These are phyloP conservation scores for Akanthomyces dipterigenus DNA, from an alignment of 2,329 filamentous ascomycete genomes.

Conservation along the genomic window DNA sequence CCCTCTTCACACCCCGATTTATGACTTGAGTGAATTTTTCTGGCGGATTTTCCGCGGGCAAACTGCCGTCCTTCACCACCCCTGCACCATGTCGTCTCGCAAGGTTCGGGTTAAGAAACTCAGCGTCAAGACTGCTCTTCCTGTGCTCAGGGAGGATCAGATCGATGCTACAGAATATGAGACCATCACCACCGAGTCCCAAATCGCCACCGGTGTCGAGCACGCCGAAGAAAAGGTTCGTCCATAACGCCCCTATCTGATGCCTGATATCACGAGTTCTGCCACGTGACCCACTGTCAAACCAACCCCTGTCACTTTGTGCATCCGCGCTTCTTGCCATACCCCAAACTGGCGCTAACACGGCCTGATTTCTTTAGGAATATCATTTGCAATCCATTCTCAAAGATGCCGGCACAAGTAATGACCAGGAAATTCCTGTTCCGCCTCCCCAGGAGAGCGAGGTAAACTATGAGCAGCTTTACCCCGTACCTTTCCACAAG, in stretches of 20 bases:
- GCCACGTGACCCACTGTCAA: conserved; percentile 35
- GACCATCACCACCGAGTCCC: conserved; percentile 70
- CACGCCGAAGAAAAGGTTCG: conserved; percentile 95
- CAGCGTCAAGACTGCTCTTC: conserved; percentile 81
- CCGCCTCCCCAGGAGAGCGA: conserved; percentile 57
- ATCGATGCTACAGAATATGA: conserved; percentile 84
- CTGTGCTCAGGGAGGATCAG: conserved; percentile 82
- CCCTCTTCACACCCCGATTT: conserved; percentile 50
- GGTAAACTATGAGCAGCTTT: conserved; percentile 83
- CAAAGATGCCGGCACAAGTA: conserved; percentile 47
- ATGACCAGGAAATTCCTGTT: conserved; percentile 58
- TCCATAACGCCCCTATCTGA: conserved; percentile 30
- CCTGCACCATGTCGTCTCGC: conserved; percentile 53
- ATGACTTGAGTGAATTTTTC: conserved; percentile 60
- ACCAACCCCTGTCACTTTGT: conserved; percentile 16
- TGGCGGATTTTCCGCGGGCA: conserved; percentile 44
- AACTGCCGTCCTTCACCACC: conserved; percentile 29
- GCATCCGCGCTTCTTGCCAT: conserved; percentile 5
- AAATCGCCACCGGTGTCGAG: conserved; percentile 95
- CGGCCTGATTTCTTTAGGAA: conserved; percentile 53
- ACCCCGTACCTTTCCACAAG: conserved; percentile 71
- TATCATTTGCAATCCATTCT: conserved; percentile 86
- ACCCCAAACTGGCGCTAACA: conserved; percentile 7
- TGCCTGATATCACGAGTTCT: conserved; percentile 41
- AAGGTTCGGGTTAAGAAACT: conserved; percentile 85